These are phyloP conservation scores for Apiotrichum domesticum DNA, from an alignment of 1,284 basidiomycete genomes.

Conservation along the genomic window DNA sequence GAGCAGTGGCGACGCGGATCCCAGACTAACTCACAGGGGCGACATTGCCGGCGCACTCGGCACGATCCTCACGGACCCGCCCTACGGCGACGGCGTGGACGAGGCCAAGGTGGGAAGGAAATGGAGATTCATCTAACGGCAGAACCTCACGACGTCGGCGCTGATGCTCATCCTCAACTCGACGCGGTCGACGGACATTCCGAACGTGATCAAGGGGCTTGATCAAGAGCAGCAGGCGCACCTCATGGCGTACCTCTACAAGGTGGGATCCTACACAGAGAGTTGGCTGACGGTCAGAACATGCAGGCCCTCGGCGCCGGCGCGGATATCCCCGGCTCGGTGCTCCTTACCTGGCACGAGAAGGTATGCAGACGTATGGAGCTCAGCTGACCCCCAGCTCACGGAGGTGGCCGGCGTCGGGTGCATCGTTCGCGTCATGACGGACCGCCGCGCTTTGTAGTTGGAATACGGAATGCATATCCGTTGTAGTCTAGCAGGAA, in stretches of 20 bases:
- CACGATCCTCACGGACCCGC: conserved; percentile 65
- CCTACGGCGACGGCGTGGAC: conserved; percentile 76
- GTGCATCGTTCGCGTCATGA: conserved; percentile 96
- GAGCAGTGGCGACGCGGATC: not conserved
- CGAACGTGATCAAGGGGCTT: conserved; percentile 66
- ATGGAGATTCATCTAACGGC: conserved; percentile 1
- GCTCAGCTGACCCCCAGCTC: conserved; percentile 54
- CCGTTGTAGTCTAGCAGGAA: conserved; percentile 14
- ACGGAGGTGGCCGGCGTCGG: conserved; percentile 93
- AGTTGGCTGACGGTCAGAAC: conserved; percentile 61
- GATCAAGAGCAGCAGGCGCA: conserved; percentile 78
- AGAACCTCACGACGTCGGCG: conserved; percentile 73
- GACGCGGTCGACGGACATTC: conserved; percentile 85
- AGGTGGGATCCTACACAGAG: conserved; percentile 58
- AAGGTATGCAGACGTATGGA: conserved; percentile 57
- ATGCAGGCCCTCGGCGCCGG: conserved; percentile 60
- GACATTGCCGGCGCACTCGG: conserved; percentile 68
- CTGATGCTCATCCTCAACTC: conserved; percentile 92
- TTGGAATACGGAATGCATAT: conserved; percentile 14
- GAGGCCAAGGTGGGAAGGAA: conserved; percentile 68
- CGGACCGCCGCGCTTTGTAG: conserved; percentile 77
- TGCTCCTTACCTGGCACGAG: conserved; percentile 90
- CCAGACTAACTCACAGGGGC: conserved; percentile 49
- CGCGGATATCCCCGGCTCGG: conserved; percentile 76
- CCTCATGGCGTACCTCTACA: conserved; percentile 98